phyloP scores from a whole-genome alignment of 192 early-diverging fungal species.

The Linnemannia schmuckeri region DNA sequence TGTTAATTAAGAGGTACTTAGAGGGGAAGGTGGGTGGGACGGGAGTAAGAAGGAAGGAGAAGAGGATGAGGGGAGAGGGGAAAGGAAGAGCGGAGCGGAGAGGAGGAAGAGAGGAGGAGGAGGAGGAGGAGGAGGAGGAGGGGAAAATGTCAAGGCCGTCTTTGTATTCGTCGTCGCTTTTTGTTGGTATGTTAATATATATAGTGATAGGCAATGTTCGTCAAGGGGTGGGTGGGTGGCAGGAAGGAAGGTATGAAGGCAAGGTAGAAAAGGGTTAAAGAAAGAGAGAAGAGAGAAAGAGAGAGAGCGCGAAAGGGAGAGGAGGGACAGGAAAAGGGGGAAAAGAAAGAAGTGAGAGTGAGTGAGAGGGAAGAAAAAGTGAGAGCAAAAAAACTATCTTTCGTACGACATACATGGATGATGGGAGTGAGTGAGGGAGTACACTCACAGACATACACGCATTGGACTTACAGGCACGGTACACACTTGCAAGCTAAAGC shows the following conservation, averaged over 20 bases:
- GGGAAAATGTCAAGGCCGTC: not conserved
- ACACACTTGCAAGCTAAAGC: not conserved
- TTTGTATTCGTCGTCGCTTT: too few species aligned
- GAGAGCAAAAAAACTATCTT: not conserved
- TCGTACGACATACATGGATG: not conserved
- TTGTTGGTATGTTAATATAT: not conserved
- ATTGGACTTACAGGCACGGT: not conserved
- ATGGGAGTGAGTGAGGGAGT: not conserved
- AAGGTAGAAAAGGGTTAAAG: slow-evolving; percentile 1
- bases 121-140: slow-evolving; percentile 3
- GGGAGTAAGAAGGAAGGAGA: not conserved
- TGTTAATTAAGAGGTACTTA: not conserved
- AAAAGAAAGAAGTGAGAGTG: not conserved
- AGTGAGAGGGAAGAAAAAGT: not conserved
- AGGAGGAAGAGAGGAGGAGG: not conserved
- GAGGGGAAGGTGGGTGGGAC: not conserved
- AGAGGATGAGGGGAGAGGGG: not conserved
- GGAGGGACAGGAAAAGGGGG: not conserved
- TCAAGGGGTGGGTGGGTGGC: not conserved
- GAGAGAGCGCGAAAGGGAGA: not conserved
- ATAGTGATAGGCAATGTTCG: not conserved
- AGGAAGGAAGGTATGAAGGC: not conserved
- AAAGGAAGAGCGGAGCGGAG: not conserved
- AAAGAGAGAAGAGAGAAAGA: not conserved
- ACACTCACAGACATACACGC: not conserved